Evolutionary conservation across 768 basidiomycete genomes (phyloP), one percentile per base, ranked within the genome.

Genomic region (Amanita fuliginea): DNA sequence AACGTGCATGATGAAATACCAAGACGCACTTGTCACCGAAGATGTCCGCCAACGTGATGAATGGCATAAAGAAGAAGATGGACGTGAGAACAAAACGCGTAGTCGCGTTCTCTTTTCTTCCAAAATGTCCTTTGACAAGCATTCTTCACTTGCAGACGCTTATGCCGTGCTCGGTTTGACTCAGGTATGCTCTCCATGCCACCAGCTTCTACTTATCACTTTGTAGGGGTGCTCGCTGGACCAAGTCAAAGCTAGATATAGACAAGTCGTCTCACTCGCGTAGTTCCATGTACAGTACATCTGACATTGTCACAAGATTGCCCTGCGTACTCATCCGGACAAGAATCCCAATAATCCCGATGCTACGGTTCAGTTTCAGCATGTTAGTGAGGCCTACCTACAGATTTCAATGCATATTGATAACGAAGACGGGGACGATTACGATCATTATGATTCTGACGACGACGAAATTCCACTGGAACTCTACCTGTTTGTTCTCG

Each of bases 311-410:
- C 37, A 51, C 42, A 48, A 83, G 78, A 67, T 80, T 47, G 83
- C 83, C 4, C 66, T 86, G 19, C 71, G 71, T 16, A 82, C 78
- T 0, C 86, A 88, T 64, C 85, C 86, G 6, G 86, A 86, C 66
- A 87, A 86, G 66, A 86, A 86, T 51, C 78, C 72, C 0, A 73
- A 73, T 36, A 77, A 86, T 55, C 72, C 71, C 35, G 67, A 72
- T 55, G 85, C 83, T 41, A 86, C 85, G 34, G 71, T 69, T 3
- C 70, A 81, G 59, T 88, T 89, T 57, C 85, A 88, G 63, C 65
- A 68, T 46, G 61, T 90, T 40, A 73, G 81, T 51, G 81, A 78
- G 51, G 85, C 86, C 4, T 90, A 86, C 64, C 71, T 74, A 41
- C 59, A 75, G 26, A 68, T 88, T 22, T 61, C 76, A 48, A 75